Base-by-base conservation (phyloP, 768 basidiomycete genomes). In the Termitomyces sp. region DNA sequence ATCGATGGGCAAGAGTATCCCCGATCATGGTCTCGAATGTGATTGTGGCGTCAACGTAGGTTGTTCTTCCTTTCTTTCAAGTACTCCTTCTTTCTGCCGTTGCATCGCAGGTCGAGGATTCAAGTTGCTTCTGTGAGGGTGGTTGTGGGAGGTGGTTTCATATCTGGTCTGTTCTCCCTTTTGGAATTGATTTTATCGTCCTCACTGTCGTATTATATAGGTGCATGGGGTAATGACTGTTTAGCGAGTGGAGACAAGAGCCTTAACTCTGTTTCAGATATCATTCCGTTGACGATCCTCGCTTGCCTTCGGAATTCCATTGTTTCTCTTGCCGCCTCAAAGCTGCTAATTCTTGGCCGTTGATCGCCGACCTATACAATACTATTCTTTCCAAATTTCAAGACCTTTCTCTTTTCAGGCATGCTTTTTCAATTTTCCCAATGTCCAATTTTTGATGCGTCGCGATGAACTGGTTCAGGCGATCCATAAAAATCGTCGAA, bases 291-390 rank as follows among this genome's bases (percentile, higher is more conserved):
- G 67, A 77, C 24, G 90, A 91, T 63, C 61, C 67, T 27, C 81
- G 85, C 13, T 73, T 92, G 45, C 89, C 88, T 2, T 56, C 68
- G 0, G 74, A 77, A 58, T 92, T 90, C 61, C 66, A 80, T 31
- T 93, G 91, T 72, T 88, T 92, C 70, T 85, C 89, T 63, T 93
- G 91, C 69, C 85, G 89, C 36, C 76, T 89, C 48, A 81, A 78
- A 51, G 79, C 77, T 13, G 88, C 89, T 63, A 71, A 78, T 41
- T 84, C 83, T 59, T 91, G 89, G 87, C 82, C 86, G 47, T 73
- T 91, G 18, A 86, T 91, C 65, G 79, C 78, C 41, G 79, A 81
- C 61, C 68, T 84, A 37, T 85, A 86, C 64, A 79, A 82, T 52
- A 68, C 69, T 57, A 82, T 89, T 72, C 74, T 88, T 31, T 76